phyloP scores from a whole-genome alignment of 129 eudicot species.

The Sambucus nigra region DNA sequence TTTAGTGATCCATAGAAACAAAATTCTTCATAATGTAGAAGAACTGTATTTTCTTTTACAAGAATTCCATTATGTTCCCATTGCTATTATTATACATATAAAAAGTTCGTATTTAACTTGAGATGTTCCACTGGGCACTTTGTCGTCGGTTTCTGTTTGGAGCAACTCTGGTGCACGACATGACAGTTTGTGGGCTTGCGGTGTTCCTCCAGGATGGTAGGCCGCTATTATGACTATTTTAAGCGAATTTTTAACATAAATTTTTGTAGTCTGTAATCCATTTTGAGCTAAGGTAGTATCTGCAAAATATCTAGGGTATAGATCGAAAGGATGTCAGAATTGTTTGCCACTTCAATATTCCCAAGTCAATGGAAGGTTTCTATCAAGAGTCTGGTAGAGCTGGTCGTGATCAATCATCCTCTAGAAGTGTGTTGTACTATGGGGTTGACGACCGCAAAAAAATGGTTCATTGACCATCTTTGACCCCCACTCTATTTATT shows the following conservation, averaged over 20 bases:
- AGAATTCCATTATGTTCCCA: neutral
- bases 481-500: neutral
- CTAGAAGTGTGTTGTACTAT: slow-evolving; percentile 72
- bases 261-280: neutral
- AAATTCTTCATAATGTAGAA: neutral
- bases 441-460: slow-evolving; percentile 87
- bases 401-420: slow-evolving; percentile 91
- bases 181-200: slow-evolving; percentile 18
- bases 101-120: slow-evolving; percentile 10
- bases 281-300: neutral
- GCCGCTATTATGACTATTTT: slow-evolving; percentile 15
- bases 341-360: slow-evolving; percentile 93
- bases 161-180: slow-evolving; percentile 29
- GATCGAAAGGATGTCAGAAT: slow-evolving; percentile 89
- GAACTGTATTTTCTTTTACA: neutral
- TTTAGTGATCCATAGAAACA: neutral
- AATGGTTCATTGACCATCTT: slow-evolving; percentile 53
- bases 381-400: slow-evolving; percentile 99
- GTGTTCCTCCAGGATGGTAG: slow-evolving; percentile 82
- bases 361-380: slow-evolving; percentile 94
- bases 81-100: neutral
- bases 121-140: slow-evolving; percentile 5
- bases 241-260: slow-evolving; percentile 5
- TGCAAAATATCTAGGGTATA: slow-evolving; percentile 53
- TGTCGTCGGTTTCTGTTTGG: slow-evolving; percentile 26